Percentiles rank a stretch among this genome's conserved stretches.
Evolutionary conservation across 345 rosid genomes (phyloP).

Genomic region (Eucalyptus marginata): DNA sequence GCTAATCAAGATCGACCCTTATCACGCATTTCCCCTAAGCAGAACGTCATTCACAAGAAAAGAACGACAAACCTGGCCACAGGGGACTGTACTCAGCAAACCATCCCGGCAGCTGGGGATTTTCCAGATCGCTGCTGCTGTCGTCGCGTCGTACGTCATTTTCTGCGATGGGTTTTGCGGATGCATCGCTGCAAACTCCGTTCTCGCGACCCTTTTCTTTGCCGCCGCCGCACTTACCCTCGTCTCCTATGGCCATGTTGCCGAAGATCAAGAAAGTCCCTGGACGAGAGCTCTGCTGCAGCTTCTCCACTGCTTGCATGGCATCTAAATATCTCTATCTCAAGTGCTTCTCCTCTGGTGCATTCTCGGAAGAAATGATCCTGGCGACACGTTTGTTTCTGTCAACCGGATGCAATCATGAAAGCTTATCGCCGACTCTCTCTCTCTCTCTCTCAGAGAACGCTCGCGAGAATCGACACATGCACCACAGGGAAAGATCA

Average conservation of each 20-base stretch:
- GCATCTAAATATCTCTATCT: not conserved
- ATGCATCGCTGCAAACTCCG: not conserved
- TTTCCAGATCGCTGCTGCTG: not conserved
- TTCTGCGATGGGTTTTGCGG: not conserved
- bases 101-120: conserved; percentile 13
- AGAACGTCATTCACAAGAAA: not conserved
- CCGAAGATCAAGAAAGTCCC: not conserved
- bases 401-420: not conserved
- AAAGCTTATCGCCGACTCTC: not conserved
- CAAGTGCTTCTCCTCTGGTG: not conserved
- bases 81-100: conserved; percentile 17
- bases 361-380: not conserved
- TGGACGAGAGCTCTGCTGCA: not conserved
- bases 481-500: not conserved
- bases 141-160: not conserved
- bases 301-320: not conserved
- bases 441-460: not conserved
- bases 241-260: not conserved
- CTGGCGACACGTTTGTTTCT: not conserved
- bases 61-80: conserved; percentile 20
- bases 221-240: not conserved
- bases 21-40: not conserved
- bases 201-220: not conserved
- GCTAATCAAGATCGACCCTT: not conserved
- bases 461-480: not conserved